phyloP scores from a whole-genome alignment of 306 rosid genomes.

The Lotus japonicus region DNA sequence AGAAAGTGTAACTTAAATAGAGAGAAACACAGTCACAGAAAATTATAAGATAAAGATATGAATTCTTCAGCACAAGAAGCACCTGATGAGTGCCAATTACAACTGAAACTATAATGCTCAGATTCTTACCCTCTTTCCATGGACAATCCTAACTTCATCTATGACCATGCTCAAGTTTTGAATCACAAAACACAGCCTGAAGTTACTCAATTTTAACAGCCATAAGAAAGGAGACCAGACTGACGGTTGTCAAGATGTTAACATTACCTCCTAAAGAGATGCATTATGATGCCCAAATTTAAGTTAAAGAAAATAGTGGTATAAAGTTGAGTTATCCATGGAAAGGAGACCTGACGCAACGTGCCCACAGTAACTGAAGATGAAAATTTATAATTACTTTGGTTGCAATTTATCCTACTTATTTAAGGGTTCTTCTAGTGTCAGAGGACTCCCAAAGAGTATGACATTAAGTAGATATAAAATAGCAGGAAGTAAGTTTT shows the following conservation, averaged over 20 bases:
- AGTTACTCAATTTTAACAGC: neutral
- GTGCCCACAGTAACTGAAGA: neutral
- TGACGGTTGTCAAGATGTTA: neutral
- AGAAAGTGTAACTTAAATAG: neutral
- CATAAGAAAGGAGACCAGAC: neutral
- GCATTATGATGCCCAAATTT: neutral
- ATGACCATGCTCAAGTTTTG: neutral
- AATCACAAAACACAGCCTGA: neutral
- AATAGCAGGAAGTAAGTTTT: neutral
- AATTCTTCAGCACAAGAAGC: neutral
- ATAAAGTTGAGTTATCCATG: neutral
- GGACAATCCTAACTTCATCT: neutral
- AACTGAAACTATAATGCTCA: neutral
- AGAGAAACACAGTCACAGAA: neutral
- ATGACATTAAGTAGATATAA: neutral
- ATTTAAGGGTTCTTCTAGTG: neutral
- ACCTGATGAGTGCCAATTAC: neutral
- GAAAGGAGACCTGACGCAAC: neutral
- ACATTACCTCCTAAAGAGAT: neutral
- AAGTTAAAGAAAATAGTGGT: neutral
- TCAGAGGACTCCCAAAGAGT: neutral
- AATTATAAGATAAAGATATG: neutral
- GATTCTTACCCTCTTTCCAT: neutral
- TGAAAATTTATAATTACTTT: neutral
- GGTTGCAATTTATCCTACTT: neutral